A percentile compares a stretch with the other conserved stretches of the same genome.
Conservation (phyloP, 148 eudicot species). For the Arctostaphylos glauca region DNA sequence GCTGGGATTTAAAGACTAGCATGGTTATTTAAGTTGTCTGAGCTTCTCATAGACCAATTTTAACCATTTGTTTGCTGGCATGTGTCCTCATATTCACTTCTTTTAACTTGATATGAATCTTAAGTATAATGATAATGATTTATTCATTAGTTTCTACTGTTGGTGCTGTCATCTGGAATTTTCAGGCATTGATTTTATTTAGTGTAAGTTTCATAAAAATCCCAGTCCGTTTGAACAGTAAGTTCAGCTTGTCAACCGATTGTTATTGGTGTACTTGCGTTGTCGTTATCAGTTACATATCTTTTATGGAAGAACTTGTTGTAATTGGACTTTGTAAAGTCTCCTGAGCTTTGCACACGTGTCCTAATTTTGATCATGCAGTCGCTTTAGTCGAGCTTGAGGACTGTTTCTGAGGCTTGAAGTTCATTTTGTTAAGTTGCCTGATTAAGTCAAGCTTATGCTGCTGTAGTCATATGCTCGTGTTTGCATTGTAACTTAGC, state of each 20-base stretch:
- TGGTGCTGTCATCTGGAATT: not conserved
- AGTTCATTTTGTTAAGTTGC: not conserved
- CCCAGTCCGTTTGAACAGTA: not conserved
- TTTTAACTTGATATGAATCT: not conserved
- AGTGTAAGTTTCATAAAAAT: not conserved
- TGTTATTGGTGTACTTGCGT: not conserved
- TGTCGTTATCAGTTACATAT: not conserved
- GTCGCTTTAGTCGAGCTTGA: not conserved
- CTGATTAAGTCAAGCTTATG: slow-evolving; percentile 1
- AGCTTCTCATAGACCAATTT: not conserved
- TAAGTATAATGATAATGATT: not conserved
- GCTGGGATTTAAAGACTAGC: not conserved
- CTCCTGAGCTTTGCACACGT: not conserved
- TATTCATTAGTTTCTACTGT: not conserved
- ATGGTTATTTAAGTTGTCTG: not conserved
- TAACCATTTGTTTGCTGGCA: not conserved
- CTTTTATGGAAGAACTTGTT: not conserved
- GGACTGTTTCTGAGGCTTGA: not conserved
- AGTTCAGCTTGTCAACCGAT: not conserved
- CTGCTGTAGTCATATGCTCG: not conserved
- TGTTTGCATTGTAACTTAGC: not conserved
- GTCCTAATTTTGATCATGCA: not conserved
- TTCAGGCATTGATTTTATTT: not conserved
- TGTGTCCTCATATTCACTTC: not conserved
- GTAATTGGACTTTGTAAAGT: not conserved